A percentile compares a stretch with the other conserved stretches of the same genome.
These are phyloP conservation scores for Gastrolobium villosum DNA, from an alignment of 306 rosid species.

Conservation along the genomic window DNA sequence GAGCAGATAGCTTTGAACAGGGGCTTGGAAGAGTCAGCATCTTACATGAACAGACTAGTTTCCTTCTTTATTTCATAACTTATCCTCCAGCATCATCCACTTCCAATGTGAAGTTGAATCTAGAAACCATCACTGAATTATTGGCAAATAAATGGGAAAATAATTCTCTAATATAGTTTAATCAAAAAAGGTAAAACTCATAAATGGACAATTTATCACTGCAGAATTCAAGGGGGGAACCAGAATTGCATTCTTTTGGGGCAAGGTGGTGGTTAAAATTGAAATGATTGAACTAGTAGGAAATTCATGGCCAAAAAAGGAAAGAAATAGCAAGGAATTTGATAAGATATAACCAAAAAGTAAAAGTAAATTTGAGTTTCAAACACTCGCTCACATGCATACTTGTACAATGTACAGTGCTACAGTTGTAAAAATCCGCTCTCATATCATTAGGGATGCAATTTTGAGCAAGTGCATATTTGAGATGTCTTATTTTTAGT, in stretches of 20 bases:
- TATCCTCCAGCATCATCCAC: constrained; percentile 41
- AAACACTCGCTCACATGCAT: not conserved
- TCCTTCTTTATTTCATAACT: constrained; percentile 39
- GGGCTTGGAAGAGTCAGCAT: not conserved
- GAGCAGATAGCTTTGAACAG: constrained; percentile 3
- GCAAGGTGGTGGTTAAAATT: no score
- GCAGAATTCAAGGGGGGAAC: not conserved
- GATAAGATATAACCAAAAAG: not conserved
- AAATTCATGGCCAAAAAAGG: not conserved
- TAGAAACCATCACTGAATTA: constrained; percentile 21
- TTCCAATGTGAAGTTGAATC: constrained; percentile 32
- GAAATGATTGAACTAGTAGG: not conserved
- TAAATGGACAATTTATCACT: constrained; percentile 8
- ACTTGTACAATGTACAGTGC: not conserved
- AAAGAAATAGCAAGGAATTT: not conserved
- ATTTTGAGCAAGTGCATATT: no score
- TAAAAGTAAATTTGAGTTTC: not conserved
- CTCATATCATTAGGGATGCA: not conserved
- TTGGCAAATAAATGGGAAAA: not conserved
- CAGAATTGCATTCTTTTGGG: not conserved
- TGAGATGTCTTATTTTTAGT: no score
- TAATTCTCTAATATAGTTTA: constrained; percentile 4
- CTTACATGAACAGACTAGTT: constrained; percentile 7
- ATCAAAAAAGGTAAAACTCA: not conserved
- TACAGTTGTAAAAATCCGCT: not conserved